Evolutionary conservation across 2,329 filamentous ascomycete genomes (phyloP).

Genomic region (Alternaria dauci): DNA sequence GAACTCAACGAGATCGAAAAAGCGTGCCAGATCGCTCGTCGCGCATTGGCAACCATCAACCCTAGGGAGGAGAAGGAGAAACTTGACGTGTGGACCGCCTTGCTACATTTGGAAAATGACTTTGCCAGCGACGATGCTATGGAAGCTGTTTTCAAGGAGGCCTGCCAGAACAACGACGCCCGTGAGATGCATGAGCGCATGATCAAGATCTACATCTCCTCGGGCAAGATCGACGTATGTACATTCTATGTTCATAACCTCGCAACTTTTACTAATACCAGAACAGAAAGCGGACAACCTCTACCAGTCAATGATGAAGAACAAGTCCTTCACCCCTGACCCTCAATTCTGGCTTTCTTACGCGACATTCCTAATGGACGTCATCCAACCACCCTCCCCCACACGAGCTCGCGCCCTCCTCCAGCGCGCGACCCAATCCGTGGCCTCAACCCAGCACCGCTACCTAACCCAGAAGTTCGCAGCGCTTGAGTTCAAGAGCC

Average conservation of each 20-base stretch:
- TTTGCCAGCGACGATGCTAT: constrained; percentile 85
- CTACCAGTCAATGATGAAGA: constrained; percentile 87
- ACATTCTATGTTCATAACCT: constrained; percentile 2
- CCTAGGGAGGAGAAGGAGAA: constrained; percentile 92
- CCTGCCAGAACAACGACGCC: constrained; percentile 91
- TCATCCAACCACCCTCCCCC: constrained; percentile 72
- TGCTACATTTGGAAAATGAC: constrained; percentile 91
- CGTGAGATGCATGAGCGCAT: constrained; percentile 89
- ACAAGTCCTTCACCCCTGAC: constrained; percentile 77
- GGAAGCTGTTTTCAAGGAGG: constrained; percentile 87
- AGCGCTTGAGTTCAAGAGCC: constrained; percentile 86
- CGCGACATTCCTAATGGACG: constrained; percentile 88
- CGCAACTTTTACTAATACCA: constrained; percentile 27
- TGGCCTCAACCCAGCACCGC: constrained; percentile 74
- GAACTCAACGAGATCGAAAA: constrained; percentile 88
- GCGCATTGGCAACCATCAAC: constrained; percentile 89
- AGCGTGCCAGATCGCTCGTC: constrained; percentile 87
- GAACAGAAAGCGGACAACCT: constrained; percentile 83
- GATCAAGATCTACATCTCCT: constrained; percentile 93
- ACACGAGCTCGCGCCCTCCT: constrained; percentile 81
- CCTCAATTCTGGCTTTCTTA: constrained; percentile 93
- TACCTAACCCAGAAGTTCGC: constrained; percentile 87
- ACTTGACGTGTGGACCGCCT: constrained; percentile 92
- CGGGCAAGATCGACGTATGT: constrained; percentile 81
- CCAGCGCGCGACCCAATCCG: constrained; percentile 82